phyloP scores from a whole-genome alignment of 345 rosid genomes.

The Rhodomyrtus tomentosa region DNA sequence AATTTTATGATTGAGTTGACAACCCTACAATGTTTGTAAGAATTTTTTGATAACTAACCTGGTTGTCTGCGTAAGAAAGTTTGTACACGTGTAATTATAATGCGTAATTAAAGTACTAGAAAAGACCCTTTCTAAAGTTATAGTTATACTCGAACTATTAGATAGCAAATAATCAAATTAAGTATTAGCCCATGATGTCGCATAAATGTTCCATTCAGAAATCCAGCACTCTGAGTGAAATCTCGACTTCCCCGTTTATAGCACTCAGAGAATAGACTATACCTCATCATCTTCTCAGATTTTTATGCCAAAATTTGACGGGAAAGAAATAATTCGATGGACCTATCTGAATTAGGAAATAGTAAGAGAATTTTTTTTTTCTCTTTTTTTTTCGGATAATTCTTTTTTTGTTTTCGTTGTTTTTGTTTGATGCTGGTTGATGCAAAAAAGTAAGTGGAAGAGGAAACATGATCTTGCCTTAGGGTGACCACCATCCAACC shows the following conservation, averaged over 20 bases:
- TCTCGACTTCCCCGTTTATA: fast-evolving
- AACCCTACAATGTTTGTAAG: background rate
- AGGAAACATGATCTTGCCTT: background rate
- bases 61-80: background rate
- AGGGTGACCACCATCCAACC: conserved; percentile 5
- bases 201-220: background rate
- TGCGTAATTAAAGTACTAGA: background rate
- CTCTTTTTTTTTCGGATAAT: too few relatives aligned
- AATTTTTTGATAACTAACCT: background rate
- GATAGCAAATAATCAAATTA: background rate
- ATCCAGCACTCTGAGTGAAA: background rate
- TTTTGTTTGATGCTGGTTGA: background rate
- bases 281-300: background rate
- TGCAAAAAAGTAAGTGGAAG: conserved; percentile 17
- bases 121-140: background rate
- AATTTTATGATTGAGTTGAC: background rate
- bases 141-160: background rate
- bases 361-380: background rate
- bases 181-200: background rate
- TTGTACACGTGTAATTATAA: background rate
- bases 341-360: background rate
- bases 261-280: background rate
- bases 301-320: background rate
- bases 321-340: background rate
- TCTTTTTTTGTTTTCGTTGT: background rate